These are phyloP conservation scores for Starmerella vaccinii DNA, from an alignment of 805 yeast species.

Conservation along the genomic window DNA sequence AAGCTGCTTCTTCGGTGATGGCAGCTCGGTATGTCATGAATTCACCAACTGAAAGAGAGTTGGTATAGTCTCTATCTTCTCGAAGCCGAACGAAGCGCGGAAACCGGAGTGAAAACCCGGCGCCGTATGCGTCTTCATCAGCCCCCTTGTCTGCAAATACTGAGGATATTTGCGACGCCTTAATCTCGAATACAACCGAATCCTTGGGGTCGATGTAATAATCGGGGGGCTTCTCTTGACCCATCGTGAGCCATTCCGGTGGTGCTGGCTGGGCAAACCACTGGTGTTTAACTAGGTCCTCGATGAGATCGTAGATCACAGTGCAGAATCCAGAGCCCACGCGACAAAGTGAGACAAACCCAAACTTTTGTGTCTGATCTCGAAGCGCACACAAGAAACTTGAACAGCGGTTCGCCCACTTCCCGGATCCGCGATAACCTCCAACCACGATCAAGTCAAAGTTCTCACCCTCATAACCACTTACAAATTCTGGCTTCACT, in stretches of 20 bases:
- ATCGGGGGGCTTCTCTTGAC: slow-evolving; percentile 13
- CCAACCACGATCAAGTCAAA: slow-evolving; percentile 75
- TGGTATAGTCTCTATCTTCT: slow-evolving; percentile 53
- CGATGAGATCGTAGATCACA: slow-evolving; percentile 51
- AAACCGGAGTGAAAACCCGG: slow-evolving; percentile 62
- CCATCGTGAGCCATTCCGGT: slow-evolving; percentile 18
- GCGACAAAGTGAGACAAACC: slow-evolving; percentile 58
- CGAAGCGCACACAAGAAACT: slow-evolving; percentile 66
- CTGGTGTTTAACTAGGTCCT: slow-evolving; percentile 44
- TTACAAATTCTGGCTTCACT: slow-evolving; percentile 81
- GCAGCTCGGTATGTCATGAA: slow-evolving; percentile 28
- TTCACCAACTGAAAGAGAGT: slow-evolving; percentile 47
- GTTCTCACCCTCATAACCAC: slow-evolving; percentile 69
- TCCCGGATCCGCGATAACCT: slow-evolving; percentile 58
- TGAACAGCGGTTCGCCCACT: slow-evolving; percentile 32
- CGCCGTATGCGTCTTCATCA: slow-evolving; percentile 40
- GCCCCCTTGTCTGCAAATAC: slow-evolving; percentile 21
- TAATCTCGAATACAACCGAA: slow-evolving; percentile 71
- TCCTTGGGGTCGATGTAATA: slow-evolving; percentile 73
- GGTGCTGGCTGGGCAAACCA: slow-evolving; percentile 38
- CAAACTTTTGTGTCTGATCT: slow-evolving; percentile 31
- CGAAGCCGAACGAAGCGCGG: slow-evolving; percentile 63
- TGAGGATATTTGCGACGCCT: slow-evolving; percentile 60
- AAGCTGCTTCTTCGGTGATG: neutral
- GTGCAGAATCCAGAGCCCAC: slow-evolving; percentile 77